Evolutionary conservation across 768 basidiomycete genomes (phyloP), one percentile per base, ranked within the genome.

Genomic region (Phanerochaete sordida): DNA sequence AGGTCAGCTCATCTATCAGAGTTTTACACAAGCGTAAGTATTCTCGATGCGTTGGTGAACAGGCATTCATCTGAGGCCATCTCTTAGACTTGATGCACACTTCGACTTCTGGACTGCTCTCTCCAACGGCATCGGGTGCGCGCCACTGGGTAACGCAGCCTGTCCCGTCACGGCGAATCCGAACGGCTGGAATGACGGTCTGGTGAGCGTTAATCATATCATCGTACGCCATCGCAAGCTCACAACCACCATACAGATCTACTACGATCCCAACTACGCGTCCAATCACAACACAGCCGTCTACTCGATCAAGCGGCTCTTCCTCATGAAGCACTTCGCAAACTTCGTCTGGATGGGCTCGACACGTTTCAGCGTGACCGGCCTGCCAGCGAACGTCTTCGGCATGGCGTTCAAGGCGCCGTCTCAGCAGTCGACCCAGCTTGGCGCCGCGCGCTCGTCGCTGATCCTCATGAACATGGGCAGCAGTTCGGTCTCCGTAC

Each of bases 111-210:
- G 68, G 56, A 45, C 49, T 16, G 57, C 58, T 5, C 39, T 61
- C 12, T 62, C 48, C 30, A 77, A 50, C 54, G 78, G 65, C 43
- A 61, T 79, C 23, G 79, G 78, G 1, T 80, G 78, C 60, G 65
- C 73, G 1, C 77, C 78, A 3, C 56, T 70, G 31, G 72, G 65
- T 30, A 72, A 72, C 54, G 58, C 74, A 0, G 66, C 67, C 1
- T 80, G 78, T 27, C 65, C 72, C 9, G 74, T 72, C 8, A 70
- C 67, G 1, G 57, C 72, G 21, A 79, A 80, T 59, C 67, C 74
- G 0, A 67, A 69, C 45, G 79, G 79, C 19, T 80, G 78, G 78
- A 78, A 72, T 59, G 79, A 77, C 48, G 63, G 74, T 53, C 13
- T 27, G 47, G 39, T 43, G 24, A 31, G 19, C 27, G 28, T 27